phyloP scores from a whole-genome alignment of 108 stramenopile species.

The Schizochytrium sp. region DNA sequence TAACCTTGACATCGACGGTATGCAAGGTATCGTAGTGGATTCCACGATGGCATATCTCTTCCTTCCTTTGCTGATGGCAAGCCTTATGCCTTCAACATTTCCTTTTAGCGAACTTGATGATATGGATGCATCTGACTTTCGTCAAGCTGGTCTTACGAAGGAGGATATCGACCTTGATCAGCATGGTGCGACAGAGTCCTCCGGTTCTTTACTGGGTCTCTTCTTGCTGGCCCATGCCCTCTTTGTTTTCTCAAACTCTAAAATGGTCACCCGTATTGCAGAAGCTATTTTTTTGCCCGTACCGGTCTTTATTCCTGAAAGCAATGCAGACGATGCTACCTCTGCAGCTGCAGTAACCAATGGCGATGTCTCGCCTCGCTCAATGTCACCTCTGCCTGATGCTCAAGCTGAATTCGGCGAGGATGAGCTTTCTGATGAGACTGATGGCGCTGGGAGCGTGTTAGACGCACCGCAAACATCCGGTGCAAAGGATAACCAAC shows the following conservation, averaged over 20 bases:
- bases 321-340: background rate
- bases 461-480: background rate
- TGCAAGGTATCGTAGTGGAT: conserved; percentile 29
- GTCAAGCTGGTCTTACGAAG: background rate
- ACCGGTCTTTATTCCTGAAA: background rate
- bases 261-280: conserved; percentile 9
- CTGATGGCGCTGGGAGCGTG: conserved; percentile 35
- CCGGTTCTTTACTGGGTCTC: conserved; percentile 20
- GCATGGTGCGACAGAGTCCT: background rate
- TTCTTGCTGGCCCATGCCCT: conserved; percentile 31
- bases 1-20: conserved; percentile 14
- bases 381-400: background rate
- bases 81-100: conserved; percentile 17
- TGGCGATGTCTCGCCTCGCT: background rate
- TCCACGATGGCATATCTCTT: conserved; percentile 53
- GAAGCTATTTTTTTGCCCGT: conserved; percentile 39
- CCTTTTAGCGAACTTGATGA: conserved; percentile 37
- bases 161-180: background rate
- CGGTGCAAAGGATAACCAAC: background rate
- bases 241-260: conserved; percentile 10
- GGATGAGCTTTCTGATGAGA: background rate
- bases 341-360: background rate
- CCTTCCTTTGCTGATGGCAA: conserved; percentile 33
- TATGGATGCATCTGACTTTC: conserved; percentile 18
- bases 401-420: background rate